Percentiles rank a stretch among this genome's conserved stretches.
Evolutionary conservation across 345 rosid species (phyloP).

Genomic region (Draba incana): DNA sequence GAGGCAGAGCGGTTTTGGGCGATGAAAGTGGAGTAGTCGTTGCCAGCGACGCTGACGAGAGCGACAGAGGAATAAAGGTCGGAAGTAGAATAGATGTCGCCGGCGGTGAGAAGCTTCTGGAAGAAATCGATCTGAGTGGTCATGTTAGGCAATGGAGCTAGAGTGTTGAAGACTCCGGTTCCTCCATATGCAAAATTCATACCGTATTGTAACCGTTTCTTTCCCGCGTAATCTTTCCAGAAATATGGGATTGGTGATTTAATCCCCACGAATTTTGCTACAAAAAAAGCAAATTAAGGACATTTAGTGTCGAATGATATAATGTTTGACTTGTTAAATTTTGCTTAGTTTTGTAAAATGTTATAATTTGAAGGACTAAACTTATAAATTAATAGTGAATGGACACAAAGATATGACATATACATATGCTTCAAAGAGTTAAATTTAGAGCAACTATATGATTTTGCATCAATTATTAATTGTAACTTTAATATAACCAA

Average conservation of each 20-base stretch:
- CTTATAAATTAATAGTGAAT: too few relatives aligned
- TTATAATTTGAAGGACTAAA: too few relatives aligned
- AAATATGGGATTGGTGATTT: conserved; percentile 70
- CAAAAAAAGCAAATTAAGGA: not conserved
- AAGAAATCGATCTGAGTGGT: conserved; percentile 66
- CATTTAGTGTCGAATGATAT: too few relatives aligned
- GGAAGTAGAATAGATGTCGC: conserved; percentile 42
- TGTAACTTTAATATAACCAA: not conserved
- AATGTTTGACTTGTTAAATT: too few relatives aligned
- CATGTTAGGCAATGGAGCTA: conserved; percentile 59
- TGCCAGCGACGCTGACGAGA: conserved; percentile 69
- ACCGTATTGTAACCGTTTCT: conserved; percentile 50
- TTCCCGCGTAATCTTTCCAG: conserved; percentile 48
- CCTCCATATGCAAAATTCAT: conserved; percentile 93
- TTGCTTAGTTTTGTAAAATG: too few relatives aligned
- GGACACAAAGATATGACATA: too few relatives aligned
- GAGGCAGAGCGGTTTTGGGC: conserved; percentile 47
- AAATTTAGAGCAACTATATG: too few relatives aligned
- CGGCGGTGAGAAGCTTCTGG: conserved; percentile 44
- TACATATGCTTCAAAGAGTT: too few relatives aligned
- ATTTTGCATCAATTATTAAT: too few relatives aligned
- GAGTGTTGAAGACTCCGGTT: conserved; percentile 76
- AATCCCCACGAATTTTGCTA: conserved; percentile 62
- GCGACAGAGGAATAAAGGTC: conserved; percentile 57
- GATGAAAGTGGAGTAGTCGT: conserved; percentile 64